Conservation (phyloP, 768 basidiomycete species). For the Mycena rebaudengoi region DNA sequence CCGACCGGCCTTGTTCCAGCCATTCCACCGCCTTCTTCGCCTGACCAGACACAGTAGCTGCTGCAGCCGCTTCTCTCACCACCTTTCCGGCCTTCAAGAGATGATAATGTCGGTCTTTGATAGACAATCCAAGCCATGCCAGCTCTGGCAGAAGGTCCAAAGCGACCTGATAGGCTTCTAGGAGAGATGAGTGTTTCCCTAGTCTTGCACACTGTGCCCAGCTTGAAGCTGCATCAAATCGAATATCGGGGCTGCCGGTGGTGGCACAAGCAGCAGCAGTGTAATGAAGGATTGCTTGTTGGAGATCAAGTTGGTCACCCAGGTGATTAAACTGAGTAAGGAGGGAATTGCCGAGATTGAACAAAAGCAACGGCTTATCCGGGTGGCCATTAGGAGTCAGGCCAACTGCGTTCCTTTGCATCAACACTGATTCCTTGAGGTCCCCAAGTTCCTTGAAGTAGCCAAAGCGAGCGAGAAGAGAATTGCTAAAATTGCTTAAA, state of each 20-base stretch:
- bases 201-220: neutral
- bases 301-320: neutral
- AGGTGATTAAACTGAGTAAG: neutral
- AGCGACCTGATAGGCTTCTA: conserved; percentile 17
- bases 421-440: neutral
- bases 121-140: conserved; percentile 26
- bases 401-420: no score
- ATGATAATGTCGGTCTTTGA: conserved; percentile 17
- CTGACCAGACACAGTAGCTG: neutral
- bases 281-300: neutral
- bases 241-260: neutral
- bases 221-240: neutral
- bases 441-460: neutral
- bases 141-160: conserved; percentile 29
- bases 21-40: conserved; percentile 19
- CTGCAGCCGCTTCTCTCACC: conserved; percentile 8
- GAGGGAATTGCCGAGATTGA: neutral
- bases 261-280: neutral
- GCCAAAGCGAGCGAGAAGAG: neutral
- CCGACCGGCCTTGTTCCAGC: conserved; percentile 5
- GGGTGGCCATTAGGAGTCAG: no score
- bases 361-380: neutral
- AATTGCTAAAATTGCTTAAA: neutral
- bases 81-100: conserved; percentile 11
- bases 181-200: neutral